Percentiles rank a stretch among this genome's conserved stretches.
Conservation (phyloP, 2,329 filamentous ascomycete species). For the Paracamarosporium sp. region DNA sequence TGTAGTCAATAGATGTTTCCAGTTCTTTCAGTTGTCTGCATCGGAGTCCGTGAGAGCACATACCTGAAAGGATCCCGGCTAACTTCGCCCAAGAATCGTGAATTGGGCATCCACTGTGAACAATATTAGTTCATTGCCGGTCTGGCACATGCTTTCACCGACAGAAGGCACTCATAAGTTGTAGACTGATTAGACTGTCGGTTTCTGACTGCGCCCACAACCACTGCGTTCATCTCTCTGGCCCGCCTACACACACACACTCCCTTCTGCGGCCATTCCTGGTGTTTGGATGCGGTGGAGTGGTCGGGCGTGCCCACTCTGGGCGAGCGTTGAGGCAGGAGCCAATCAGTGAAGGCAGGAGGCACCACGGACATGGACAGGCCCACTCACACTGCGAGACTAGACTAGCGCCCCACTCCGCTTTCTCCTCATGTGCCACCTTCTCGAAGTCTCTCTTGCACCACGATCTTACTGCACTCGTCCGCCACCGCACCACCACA, state of each 20-base stretch:
- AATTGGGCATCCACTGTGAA: neutral
- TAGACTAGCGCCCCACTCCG: slow-evolving; percentile 4
- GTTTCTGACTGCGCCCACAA: neutral
- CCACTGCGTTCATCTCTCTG: neutral
- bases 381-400: neutral
- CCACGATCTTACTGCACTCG: neutral
- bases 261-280: neutral
- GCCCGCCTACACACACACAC: neutral
- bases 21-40: too few species aligned
- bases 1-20: slow-evolving; percentile 13
- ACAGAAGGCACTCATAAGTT: neutral
- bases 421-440: slow-evolving; percentile 7
- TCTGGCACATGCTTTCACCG: neutral
- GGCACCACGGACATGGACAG: neutral
- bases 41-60: too few species aligned
- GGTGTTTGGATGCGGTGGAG: neutral
- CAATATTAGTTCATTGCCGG: neutral
- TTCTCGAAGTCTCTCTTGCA: slow-evolving; percentile 4
- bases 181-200: neutral
- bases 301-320: neutral
- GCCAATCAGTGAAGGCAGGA: slow-evolving; percentile 4
- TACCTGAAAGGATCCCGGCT: neutral
- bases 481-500: neutral
- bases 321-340: neutral
- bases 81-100: neutral